Evolutionary conservation across 108 stramenopile genomes (phyloP), one percentile per base, ranked within the genome.

Genomic region (Skeletonema grethae): DNA sequence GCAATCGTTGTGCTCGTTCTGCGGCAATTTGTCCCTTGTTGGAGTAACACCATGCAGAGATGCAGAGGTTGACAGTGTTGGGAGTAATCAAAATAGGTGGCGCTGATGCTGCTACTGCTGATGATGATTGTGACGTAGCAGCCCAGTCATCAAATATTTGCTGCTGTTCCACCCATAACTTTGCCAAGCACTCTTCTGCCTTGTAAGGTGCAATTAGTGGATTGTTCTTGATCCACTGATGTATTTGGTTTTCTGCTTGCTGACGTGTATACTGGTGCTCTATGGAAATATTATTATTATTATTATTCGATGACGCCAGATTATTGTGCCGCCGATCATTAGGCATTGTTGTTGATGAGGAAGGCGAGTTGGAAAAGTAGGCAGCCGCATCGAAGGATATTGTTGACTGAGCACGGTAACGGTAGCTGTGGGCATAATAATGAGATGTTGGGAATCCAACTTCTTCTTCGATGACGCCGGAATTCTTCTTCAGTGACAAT

Each of bases 161-260:
- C 57, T 70, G 69, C 25, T 77, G 76, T 16, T 41, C 45, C 1
- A 63, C 69, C 76, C 76, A 77, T 22, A 77, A 15, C 28, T 70
- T 65, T 1, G 67, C 67, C 24, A 77, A 35, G 24, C 36, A 69
- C 30, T 77, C 76, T 34, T 77, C 76, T 24, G 69, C 76, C 39
- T 70, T 77, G 56, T 77, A 77, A 8, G 76, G 63, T 57, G 76
- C 76, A 56, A 59, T 77, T 53, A 57, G 57, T 11, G 76, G 76
- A 61, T 70, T 77, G 58, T 55, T 30, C 35, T 30, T 38, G 16
- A 77, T 66, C 69, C 69, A 77, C 46, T 59, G 62, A 59, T 70
- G 39, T 25, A 58, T 70, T 65, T 70, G 57, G 31, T 50, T 22
- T 7, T 53, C 50, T 53, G 50, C 50, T n/a, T 53, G 50, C 8